A percentile compares a stretch with the other conserved stretches of the same genome.
Evolutionary conservation across 805 yeast species (phyloP).

Genomic region (Candida nemodendra): DNA sequence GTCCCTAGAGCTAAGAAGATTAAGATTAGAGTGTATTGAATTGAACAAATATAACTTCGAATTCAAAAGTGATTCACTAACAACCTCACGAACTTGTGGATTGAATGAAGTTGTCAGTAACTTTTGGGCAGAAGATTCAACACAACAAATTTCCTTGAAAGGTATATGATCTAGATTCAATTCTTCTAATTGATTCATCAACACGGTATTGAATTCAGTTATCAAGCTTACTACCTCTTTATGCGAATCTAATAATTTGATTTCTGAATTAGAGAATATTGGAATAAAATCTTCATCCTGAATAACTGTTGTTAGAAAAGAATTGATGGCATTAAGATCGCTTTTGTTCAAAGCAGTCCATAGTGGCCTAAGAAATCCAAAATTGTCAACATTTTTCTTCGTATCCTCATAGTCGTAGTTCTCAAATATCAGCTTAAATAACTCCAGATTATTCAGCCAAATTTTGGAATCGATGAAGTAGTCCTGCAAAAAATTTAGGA

Average conservation of each 20-base stretch:
- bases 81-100: constrained; percentile 42
- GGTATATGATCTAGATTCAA: constrained; percentile 27
- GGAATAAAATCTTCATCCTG: constrained; percentile 27
- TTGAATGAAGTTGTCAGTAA: constrained; percentile 37
- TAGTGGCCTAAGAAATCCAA: constrained; percentile 24
- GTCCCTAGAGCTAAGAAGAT: constrained; percentile 6
- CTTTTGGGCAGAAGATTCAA: constrained; percentile 24
- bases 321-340: constrained; percentile 12
- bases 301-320: constrained; percentile 21
- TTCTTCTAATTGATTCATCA: constrained; percentile 21
- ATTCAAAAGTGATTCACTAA: constrained; percentile 41
- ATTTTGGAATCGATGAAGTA: constrained; percentile 22
- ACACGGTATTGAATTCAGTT: constrained; percentile 14
- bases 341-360: constrained; percentile 16
- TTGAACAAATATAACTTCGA: constrained; percentile 34
- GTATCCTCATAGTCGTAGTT: constrained; percentile 15
- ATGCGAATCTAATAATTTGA: constrained; percentile 4
- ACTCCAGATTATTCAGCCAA: constrained; percentile 31
- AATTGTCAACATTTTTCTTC: constrained; percentile 5
- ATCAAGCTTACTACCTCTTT: constrained; percentile 13
- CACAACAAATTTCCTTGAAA: constrained; percentile 44
- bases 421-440: constrained; percentile 27
- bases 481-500: constrained; percentile 28
- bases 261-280: constrained; percentile 14
- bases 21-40: constrained; percentile 22